Percentiles rank a stretch among this genome's conserved stretches.
Evolutionary conservation across 164 flowering plant species (phyloP).

Genomic region (Umbellularia californica): DNA sequence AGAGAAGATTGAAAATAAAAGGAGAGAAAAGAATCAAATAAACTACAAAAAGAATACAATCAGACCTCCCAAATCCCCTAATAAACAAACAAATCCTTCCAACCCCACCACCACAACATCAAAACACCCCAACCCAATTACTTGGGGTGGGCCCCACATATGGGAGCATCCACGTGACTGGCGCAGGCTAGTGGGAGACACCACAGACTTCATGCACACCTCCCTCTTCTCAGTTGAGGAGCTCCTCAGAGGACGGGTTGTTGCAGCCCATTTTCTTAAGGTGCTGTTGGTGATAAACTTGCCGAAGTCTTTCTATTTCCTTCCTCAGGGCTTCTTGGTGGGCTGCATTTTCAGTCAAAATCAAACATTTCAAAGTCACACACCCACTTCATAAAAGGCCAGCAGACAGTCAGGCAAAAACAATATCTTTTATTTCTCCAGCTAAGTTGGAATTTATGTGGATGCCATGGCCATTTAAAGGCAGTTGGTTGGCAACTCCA

Average conservation of each 20-base stretch:
- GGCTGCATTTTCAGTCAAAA: constrained; percentile 35
- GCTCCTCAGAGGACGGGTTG: constrained; percentile 13
- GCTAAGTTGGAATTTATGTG: no score
- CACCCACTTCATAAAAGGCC: no score
- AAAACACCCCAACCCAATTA: not conserved
- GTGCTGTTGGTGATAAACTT: constrained; percentile 60
- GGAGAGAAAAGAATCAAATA: not conserved
- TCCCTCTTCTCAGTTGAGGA: constrained; percentile 12
- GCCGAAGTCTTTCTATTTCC: constrained; percentile 77
- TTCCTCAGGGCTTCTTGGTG: constrained; percentile 81
- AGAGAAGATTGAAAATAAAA: not conserved
- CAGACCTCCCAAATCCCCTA: not conserved
- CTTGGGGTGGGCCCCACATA: not conserved
- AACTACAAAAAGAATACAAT: not conserved
- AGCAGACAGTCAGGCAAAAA: no score
- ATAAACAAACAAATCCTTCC: constrained; percentile 1
- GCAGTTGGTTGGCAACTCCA: no score
- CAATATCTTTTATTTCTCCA: no score
- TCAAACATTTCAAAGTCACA: not conserved
- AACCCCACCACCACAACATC: not conserved
- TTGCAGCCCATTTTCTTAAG: constrained; percentile 36
- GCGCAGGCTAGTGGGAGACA: not conserved
- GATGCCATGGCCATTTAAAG: no score
- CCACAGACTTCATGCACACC: not conserved
- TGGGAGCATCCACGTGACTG: constrained; percentile 6